Evolutionary conservation across 805 yeast genomes (phyloP), one percentile per base, ranked within the genome.

Genomic region (Peterozyma xylosa): DNA sequence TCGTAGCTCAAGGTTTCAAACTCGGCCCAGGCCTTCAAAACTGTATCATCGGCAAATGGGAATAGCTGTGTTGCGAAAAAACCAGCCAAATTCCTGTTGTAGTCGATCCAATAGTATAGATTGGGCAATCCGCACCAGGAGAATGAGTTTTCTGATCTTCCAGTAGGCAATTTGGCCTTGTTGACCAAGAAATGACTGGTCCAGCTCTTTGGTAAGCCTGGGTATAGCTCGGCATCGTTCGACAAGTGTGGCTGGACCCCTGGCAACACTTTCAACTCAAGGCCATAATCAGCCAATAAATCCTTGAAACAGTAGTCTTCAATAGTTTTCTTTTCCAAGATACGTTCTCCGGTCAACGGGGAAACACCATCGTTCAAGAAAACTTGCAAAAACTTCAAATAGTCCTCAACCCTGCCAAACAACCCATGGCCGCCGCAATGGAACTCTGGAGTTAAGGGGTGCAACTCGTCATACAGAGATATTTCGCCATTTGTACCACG

Each of bases 381-480:
- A 9, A 63, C 54, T 9, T 71, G 56, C 29, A 71, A 46, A 36
- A 70, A 58, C 49, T 59, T 62, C 40, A 64, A 57, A 47, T 63
- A 71, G 47, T 71, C 75, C 9, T 53, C 54, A 4, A 64, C 67
- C 9, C 64, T 67, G 1, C 70, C 62, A 41, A 60, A 68, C 36
- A 63, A 48, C 4, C 76, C 76, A 6, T 66, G 71, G 27, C 76
- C 76, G 7, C 73, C 76, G 49, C 65, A 56, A 40, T 62, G 60
- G 35, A 59, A 41, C 21, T 39, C 43, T 33, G 63, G 59, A n/a
- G 47, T 46, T 11, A 41, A 40, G 11, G 53, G 57, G 18, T 45
- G 49, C 33, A 41, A 42, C 16, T 49, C 55, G 47, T 43, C 11
- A 37, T 45, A 2, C 10, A 38, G 15, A 43, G 43, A 32, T 39